Percentiles rank a stretch among this genome's conserved stretches.
phyloP scores from a whole-genome alignment of 768 basidiomycete genomes.

The Neoboletus subvelutipes region DNA sequence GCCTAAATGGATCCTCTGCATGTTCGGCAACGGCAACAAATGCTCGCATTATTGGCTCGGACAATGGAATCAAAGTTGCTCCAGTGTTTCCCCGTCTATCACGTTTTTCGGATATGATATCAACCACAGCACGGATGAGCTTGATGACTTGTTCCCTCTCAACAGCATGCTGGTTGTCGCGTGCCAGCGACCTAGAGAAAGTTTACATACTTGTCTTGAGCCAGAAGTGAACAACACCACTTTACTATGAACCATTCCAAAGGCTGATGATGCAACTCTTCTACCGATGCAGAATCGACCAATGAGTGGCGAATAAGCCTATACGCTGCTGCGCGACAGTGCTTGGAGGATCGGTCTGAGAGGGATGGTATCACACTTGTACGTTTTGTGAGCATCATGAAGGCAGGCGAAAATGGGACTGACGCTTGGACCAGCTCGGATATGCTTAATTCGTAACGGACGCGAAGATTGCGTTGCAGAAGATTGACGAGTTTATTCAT shows the following conservation, averaged over 20 bases:
- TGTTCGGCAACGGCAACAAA: slow-evolving; percentile 94
- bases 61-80: slow-evolving; percentile 55
- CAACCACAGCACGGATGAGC: slow-evolving; percentile 78
- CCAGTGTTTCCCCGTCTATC: slow-evolving; percentile 41
- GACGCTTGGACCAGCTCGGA: slow-evolving; percentile 74
- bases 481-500: slow-evolving; percentile 66
- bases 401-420: slow-evolving; percentile 30
- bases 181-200: slow-evolving; percentile 65
- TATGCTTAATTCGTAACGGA: slow-evolving; percentile 73
- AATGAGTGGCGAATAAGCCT: slow-evolving; percentile 77
- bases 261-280: slow-evolving; percentile 57
- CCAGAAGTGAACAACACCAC: slow-evolving; percentile 41
- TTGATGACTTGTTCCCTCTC: slow-evolving; percentile 94
- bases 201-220: slow-evolving; percentile 3
- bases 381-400: slow-evolving; percentile 8
- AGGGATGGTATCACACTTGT: slow-evolving; percentile 75
- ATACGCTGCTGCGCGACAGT: slow-evolving; percentile 80
- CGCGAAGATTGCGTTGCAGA: slow-evolving; percentile 67
- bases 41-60: slow-evolving; percentile 79
- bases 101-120: slow-evolving; percentile 64
- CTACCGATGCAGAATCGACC: slow-evolving; percentile 71
- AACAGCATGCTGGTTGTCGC: slow-evolving; percentile 77
- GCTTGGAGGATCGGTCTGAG: slow-evolving; percentile 69
- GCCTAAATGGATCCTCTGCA: slow-evolving; percentile 83
- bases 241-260: slow-evolving; percentile 91